Percentiles rank a stretch among this genome's conserved stretches.
Evolutionary conservation across 2,329 filamentous ascomycete species (phyloP).

Genomic region (Xylariales sp.): DNA sequence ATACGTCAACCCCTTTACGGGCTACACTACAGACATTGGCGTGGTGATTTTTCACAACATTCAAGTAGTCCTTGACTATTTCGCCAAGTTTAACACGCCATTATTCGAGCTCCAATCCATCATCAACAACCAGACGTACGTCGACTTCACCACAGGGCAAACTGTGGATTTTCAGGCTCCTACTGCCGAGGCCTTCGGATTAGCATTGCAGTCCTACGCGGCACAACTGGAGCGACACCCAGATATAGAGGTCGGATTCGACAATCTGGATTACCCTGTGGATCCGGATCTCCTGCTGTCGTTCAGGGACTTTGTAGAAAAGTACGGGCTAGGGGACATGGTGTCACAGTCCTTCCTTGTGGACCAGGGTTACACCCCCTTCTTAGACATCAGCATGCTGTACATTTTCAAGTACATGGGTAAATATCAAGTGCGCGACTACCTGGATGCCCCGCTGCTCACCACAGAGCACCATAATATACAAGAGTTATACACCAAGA

Average conservation of each 20-base stretch:
- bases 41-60: conserved; percentile 11
- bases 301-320: conserved; percentile 36
- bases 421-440: background rate
- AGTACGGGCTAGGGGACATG: conserved; percentile 31
- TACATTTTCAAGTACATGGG: conserved; percentile 36
- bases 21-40: conserved; percentile 18
- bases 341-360: background rate
- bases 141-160: background rate
- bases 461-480: conserved; percentile 8
- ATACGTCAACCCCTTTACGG: conserved; percentile 21
- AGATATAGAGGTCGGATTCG: conserved; percentile 15
- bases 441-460: background rate
- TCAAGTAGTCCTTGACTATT: background rate
- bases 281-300: conserved; percentile 29
- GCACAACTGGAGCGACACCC: conserved; percentile 28
- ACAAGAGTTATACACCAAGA: conserved; percentile 30
- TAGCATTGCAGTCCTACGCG: conserved; percentile 9
- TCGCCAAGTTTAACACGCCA: background rate
- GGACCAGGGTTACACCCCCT: conserved; percentile 18
- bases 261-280: conserved; percentile 34
- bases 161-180: background rate
- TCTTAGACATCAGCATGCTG: conserved; percentile 31
- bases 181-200: conserved; percentile 9
- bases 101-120: background rate
- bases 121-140: background rate